phyloP scores from a whole-genome alignment of 495 filamentous ascomycete genomes.

The Annulohypoxylon bovei region DNA sequence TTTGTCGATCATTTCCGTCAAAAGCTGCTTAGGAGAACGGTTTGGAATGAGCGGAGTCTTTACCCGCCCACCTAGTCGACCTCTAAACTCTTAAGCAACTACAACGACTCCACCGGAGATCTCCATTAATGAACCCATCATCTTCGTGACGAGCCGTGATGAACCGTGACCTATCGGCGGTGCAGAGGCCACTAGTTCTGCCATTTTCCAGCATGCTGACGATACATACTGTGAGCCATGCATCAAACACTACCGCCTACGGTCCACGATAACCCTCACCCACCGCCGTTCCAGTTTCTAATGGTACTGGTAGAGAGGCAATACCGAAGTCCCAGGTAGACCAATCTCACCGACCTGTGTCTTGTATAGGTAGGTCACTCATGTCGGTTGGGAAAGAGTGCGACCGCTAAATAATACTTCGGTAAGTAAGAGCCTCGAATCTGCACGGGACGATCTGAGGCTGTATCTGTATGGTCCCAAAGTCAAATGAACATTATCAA shows the following conservation, averaged over 20 bases:
- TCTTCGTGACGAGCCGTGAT: constrained; percentile 43
- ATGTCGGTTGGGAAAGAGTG: neutral
- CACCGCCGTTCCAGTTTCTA: constrained; percentile 25
- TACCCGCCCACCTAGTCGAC: constrained; percentile 44
- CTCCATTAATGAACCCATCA: constrained; percentile 38
- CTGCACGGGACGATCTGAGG: constrained; percentile 11
- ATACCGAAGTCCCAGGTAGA: constrained; percentile 15
- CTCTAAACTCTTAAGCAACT: constrained; percentile 40
- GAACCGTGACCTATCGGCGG: constrained; percentile 39
- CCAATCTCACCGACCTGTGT: constrained; percentile 11
- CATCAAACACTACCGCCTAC: constrained; percentile 23
- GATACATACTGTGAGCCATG: constrained; percentile 16
- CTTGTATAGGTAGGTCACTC: neutral
- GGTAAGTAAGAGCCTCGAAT: constrained; percentile 26
- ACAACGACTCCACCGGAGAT: constrained; percentile 43
- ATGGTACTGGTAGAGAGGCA: constrained; percentile 8
- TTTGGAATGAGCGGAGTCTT: constrained; percentile 44
- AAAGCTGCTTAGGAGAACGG: constrained; percentile 27
- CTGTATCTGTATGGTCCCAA: constrained; percentile 10
- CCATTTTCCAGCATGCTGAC: constrained; percentile 18
- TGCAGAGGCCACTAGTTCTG: constrained; percentile 24
- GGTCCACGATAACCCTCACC: constrained; percentile 38
- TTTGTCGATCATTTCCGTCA: constrained; percentile 40
- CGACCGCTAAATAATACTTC: constrained; percentile 22
- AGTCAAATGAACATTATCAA: constrained; percentile 24